Evolutionary conservation across 1,284 basidiomycete species (phyloP), one percentile per base, ranked within the genome.

Genomic region (Rhodotorula sp.): DNA sequence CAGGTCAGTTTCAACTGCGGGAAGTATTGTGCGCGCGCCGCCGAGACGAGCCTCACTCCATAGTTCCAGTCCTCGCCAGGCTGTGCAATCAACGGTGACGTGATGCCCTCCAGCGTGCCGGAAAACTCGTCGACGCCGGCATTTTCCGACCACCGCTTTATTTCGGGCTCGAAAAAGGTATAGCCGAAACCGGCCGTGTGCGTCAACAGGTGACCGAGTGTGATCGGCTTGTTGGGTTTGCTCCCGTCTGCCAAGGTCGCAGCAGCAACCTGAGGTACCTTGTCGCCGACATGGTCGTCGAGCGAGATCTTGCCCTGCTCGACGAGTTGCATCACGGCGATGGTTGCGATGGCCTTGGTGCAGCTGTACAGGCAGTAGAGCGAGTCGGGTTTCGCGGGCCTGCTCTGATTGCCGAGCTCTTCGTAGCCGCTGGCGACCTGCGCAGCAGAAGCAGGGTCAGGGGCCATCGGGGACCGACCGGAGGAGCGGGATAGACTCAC

Each of bases 281-380:
- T 68, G 31, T 52, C 14, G 23, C 49, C 21, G 5, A 64, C 69
- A 28, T 70, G 66, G 61, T 64, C 66, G 2, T 70, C 59, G 10
- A 73, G 57, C 5, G 31, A 28, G 34, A 73, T 28, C 64, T 54
- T 60, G 57, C 72, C 72, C 45, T 68, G 68, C 58, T 73, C 72
- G 54, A 70, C 28, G 38, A 73, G 66, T 55, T 70, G 68, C 7
- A 73, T 4, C 5, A 55, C 28, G 3, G 72, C 68, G 54, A 73
- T 62, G 31, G 50, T 57, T 3, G 61, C 56, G 15, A 70, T 61
- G 5, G 70, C 50, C 52, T 64, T 64, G 1, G 63, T 58, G 21
- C 47, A 48, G 23, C 15, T 19, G 54, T 49, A 50, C 28, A 64
- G 23, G 28, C 48, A 55, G 47, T 49, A 58, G 5, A 64, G 45